Conservation (phyloP, 2,329 filamentous ascomycete species). For the Aspergillus novofumigatus region DNA sequence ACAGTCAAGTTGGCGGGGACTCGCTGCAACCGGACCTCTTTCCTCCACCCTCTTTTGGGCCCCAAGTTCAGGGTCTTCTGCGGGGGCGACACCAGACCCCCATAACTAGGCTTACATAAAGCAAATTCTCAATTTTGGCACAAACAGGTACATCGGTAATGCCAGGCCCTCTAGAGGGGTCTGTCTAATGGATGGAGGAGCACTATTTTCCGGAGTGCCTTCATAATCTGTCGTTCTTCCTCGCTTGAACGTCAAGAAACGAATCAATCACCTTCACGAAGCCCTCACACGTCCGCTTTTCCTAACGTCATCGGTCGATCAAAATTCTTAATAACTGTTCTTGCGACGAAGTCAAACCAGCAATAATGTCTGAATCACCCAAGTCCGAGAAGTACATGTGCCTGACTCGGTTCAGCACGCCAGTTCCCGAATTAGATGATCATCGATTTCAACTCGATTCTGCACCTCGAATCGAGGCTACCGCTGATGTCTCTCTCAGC, state of each 20-base stretch:
- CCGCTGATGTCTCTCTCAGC: conserved; percentile 34
- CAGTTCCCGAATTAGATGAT: conserved; percentile 71
- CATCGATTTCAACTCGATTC: conserved; percentile 59
- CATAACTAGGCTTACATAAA: conserved; percentile 69
- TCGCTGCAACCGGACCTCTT: conserved; percentile 66
- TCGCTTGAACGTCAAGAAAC: conserved; percentile 1
- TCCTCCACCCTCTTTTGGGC: conserved; percentile 84
- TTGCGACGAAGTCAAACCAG: background rate
- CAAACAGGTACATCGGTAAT: conserved; percentile 33
- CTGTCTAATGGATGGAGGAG: conserved; percentile 39
- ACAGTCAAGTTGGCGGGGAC: conserved; percentile 93
- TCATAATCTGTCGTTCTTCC: conserved; percentile 18
- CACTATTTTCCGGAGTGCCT: conserved; percentile 26
- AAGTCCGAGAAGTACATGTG: conserved; percentile 61
- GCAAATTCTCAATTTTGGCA: conserved; percentile 29
- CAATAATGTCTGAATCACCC: conserved; percentile 50
- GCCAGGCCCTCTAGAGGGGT: conserved; percentile 41
- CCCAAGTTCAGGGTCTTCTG: conserved; percentile 90
- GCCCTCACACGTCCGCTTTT: background rate
- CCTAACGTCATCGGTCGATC: background rate
- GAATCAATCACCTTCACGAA: background rate
- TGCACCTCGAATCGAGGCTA: conserved; percentile 28
- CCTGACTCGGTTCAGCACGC: conserved; percentile 60
- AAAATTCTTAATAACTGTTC: background rate
- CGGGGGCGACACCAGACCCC: conserved; percentile 95